Percentiles rank a stretch among this genome's conserved stretches.
These are phyloP conservation scores for Phycomyces nitens DNA, from an alignment of 192 early-diverging fungal genomes.

Conservation along the genomic window DNA sequence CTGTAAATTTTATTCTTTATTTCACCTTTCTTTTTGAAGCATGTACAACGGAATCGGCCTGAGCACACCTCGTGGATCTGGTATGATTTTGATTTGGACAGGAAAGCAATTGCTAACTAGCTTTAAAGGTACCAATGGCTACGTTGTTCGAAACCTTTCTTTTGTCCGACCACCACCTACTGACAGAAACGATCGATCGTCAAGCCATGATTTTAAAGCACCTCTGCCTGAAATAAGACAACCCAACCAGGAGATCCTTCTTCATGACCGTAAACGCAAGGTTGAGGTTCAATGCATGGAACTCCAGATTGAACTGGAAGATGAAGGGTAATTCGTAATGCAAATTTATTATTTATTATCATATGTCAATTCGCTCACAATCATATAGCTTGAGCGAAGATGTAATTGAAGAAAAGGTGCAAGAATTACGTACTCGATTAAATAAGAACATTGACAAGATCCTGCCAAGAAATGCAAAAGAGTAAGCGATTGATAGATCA, in stretches of 20 bases:
- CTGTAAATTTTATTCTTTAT: neutral
- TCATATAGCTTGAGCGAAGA: slow-evolving; percentile 52
- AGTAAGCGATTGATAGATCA: slow-evolving; percentile 15
- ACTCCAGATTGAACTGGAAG: slow-evolving; percentile 79
- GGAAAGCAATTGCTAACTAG: neutral
- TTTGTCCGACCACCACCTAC: slow-evolving; percentile 53
- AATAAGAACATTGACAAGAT: slow-evolving; percentile 45
- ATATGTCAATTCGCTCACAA: neutral
- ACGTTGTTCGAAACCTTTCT: slow-evolving; percentile 88
- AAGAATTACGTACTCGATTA: slow-evolving; percentile 56
- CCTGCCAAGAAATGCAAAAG: slow-evolving; percentile 27
- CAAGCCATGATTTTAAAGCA: slow-evolving; percentile 17
- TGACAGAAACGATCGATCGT: slow-evolving; percentile 38
- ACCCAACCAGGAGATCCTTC: slow-evolving; percentile 75
- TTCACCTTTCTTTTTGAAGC: neutral
- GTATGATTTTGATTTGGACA: too few relatives aligned
- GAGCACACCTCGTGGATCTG: slow-evolving; percentile 74
- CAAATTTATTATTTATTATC: neutral
- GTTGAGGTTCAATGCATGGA: slow-evolving; percentile 84
- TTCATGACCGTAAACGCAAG: slow-evolving; percentile 84
- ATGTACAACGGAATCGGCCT: slow-evolving; percentile 85
- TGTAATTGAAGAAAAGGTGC: slow-evolving; percentile 63
- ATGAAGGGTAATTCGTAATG: slow-evolving; percentile 48
- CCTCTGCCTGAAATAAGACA: slow-evolving; percentile 35
- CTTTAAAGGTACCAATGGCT: slow-evolving; percentile 82